Percentiles rank a stretch among this genome's conserved stretches.
phyloP scores from a whole-genome alignment of 2,329 filamentous ascomycete species.

The Chaetomiaceae sp. region DNA sequence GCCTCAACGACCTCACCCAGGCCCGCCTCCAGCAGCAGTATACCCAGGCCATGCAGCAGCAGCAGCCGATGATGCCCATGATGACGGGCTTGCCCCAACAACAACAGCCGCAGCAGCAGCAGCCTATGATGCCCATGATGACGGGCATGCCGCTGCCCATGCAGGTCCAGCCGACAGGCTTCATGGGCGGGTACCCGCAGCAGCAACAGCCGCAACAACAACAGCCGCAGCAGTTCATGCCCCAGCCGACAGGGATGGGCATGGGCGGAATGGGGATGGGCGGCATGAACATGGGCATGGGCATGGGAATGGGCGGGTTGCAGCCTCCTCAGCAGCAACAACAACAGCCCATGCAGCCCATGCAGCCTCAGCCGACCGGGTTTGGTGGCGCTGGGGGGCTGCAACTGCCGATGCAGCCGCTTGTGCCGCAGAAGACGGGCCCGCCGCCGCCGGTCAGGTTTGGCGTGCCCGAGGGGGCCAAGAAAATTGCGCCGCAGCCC shows the following conservation, averaged over 20 bases:
- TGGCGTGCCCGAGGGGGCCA: constrained; percentile 66
- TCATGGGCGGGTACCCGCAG: constrained; percentile 34
- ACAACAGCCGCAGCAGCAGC: too few species aligned
- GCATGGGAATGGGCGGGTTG: constrained; percentile 1
- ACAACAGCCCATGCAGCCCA: constrained; percentile 23
- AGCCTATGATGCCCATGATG: constrained; percentile 46
- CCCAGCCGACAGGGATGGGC: constrained; percentile 14
- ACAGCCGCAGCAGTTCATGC: constrained; percentile 7
- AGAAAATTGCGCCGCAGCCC: constrained; percentile 77
- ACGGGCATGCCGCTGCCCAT: constrained; percentile 39
- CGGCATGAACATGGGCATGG: constrained; percentile 42
- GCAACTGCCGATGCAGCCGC: constrained; percentile 47
- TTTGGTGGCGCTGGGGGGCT: constrained; percentile 10
- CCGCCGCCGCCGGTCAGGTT: constrained; percentile 86
- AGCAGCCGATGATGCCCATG: constrained; percentile 42
- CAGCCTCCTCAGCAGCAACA: background rate
- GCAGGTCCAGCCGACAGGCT: constrained; percentile 26
- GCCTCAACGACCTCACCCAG: constrained; percentile 66
- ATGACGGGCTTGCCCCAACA: constrained; percentile 46
- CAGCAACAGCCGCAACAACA: constrained; percentile 39
- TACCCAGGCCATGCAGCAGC: constrained; percentile 34
- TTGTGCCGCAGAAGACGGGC: constrained; percentile 71
- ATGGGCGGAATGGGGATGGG: constrained; percentile 42
- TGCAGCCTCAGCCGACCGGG: constrained; percentile 12
- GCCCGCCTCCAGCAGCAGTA: constrained; percentile 60